These are phyloP conservation scores for Epithemia pelagica DNA, from an alignment of 108 stramenopile genomes.

Conservation along the genomic window DNA sequence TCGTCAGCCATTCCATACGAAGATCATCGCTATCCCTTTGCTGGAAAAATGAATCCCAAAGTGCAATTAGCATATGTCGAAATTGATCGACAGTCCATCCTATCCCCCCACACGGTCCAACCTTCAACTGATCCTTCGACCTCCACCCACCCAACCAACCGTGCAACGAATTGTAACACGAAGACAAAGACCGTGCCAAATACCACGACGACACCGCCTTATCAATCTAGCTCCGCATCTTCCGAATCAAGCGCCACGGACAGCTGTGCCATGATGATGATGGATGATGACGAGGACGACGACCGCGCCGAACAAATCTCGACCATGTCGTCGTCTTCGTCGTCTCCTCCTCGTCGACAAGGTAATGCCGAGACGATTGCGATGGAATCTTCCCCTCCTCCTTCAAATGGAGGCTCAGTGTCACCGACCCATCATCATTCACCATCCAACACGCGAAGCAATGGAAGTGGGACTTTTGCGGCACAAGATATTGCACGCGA, in stretches of 20 bases:
- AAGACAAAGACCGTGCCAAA: not conserved
- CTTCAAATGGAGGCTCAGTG: not conserved
- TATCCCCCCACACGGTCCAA: conserved; percentile 5
- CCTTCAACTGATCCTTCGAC: not conserved
- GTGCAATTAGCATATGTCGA: conserved; percentile 61
- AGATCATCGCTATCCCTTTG: conserved; percentile 92
- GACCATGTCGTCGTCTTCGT: not conserved
- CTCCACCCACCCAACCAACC: not conserved
- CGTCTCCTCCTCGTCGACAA: no score
- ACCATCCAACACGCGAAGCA: not conserved
- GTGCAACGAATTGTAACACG: not conserved
- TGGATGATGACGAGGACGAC: not conserved
- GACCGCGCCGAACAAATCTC: not conserved
- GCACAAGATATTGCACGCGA: conserved; percentile 21
- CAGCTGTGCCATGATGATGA: not conserved
- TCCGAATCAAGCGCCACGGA: not conserved
- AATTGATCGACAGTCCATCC: conserved; percentile 25
- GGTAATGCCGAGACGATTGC: no score
- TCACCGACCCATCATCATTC: not conserved
- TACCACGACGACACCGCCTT: not conserved
- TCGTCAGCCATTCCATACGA: conserved; percentile 38
- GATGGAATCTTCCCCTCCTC: no score
- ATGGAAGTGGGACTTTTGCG: conserved; percentile 7
- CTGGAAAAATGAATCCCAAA: conserved; percentile 78
- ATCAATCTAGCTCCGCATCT: not conserved